Conservation (phyloP, 1,139 yeast species). For the Zhuliangozyma parablackwelliae region DNA sequence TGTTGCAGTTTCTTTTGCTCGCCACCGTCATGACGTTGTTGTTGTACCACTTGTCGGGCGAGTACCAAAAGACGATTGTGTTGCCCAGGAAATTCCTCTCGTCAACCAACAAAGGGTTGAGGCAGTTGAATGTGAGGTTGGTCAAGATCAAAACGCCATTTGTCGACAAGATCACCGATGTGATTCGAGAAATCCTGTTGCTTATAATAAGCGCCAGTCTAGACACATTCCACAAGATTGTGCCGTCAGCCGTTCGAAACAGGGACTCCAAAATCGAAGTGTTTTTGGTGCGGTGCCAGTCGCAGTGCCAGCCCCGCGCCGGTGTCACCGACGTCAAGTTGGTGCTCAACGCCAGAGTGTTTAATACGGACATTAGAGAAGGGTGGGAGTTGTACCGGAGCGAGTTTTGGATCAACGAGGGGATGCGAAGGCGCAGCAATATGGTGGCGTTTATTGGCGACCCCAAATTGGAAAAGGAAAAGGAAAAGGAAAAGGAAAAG, state of each 20-base stretch:
- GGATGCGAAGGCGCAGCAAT: slow-evolving; percentile 57
- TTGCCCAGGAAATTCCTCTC: slow-evolving; percentile 73
- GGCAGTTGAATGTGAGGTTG: slow-evolving; percentile 75
- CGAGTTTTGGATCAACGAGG: slow-evolving; percentile 89
- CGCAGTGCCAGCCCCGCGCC: slow-evolving; percentile 44
- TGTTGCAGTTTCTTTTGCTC: slow-evolving; percentile 58
- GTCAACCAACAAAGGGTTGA: slow-evolving; percentile 79
- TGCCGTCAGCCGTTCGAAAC: slow-evolving; percentile 32
- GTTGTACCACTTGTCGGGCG: slow-evolving; percentile 83
- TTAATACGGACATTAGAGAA: slow-evolving; percentile 78
- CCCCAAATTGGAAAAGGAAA: slow-evolving; percentile 18
- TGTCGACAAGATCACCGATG: slow-evolving; percentile 49
- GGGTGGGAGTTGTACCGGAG: slow-evolving; percentile 94
- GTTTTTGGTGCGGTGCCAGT: slow-evolving; percentile 39
- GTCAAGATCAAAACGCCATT: slow-evolving; percentile 65
- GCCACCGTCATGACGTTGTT: slow-evolving; percentile 68
- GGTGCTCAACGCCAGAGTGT: slow-evolving; percentile 75
- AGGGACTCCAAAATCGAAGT: slow-evolving; percentile 36
- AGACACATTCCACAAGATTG: slow-evolving; percentile 27
- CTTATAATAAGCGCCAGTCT: slow-evolving; percentile 25
- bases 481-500: slow-evolving; percentile 23
- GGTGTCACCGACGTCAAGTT: slow-evolving; percentile 59
- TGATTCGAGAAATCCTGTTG: slow-evolving; percentile 36
- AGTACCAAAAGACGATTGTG: slow-evolving; percentile 79
- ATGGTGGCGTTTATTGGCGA: slow-evolving; percentile 32